Base-by-base conservation (phyloP, 2,329 filamentous ascomycete species). In the Diaporthe sp. region DNA sequence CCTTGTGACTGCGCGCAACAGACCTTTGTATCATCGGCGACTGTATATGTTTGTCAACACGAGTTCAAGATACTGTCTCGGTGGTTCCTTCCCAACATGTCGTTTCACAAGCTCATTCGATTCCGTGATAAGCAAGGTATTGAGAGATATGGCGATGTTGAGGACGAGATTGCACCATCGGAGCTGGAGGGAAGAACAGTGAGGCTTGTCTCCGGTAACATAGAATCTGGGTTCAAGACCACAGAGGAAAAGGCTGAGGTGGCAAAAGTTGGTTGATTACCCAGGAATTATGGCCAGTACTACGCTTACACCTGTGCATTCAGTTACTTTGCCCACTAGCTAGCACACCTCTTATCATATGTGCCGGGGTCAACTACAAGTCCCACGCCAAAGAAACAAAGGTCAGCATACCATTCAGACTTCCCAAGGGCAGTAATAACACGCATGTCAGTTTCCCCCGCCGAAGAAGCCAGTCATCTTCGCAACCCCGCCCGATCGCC, bases 381-480 rank as follows among this genome's bases (percentile, higher is more conserved):
- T 33, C 54, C 2, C 54, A 57, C 8, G 54, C 54, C 0, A 57
- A 57, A 57, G 54, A 57, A 1, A 57, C 54, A 1, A 57, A 57
- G 54, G 54, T 8, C 33, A 33, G 54, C 6, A 57, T 19, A 5
- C 35, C 28, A 33, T 33, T 3, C 7, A 2, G 22, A n/a, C 19
- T n/a, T 1, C 7, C 33, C 12, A 38, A n/a, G 30, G 4, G 15
- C 3, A 15, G 28, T 38, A 2, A 9, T 58, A 38, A 58, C 33
- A 58, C 55, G 38, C 8, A 33, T 0, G 30, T 19, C 55, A 58
- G 55, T 58, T 58, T 9, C 55, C 33, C 10, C 55, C 55, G 2
- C 55, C 55, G 8, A 58, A 38, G 55, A 58, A 58, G 38, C 66
- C 66, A 0, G 66, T 69, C 42, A 38, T 69, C 66, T 69, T 69